Base-by-base conservation (phyloP, 1,284 basidiomycete species). In the Polyporus tsugae region DNA sequence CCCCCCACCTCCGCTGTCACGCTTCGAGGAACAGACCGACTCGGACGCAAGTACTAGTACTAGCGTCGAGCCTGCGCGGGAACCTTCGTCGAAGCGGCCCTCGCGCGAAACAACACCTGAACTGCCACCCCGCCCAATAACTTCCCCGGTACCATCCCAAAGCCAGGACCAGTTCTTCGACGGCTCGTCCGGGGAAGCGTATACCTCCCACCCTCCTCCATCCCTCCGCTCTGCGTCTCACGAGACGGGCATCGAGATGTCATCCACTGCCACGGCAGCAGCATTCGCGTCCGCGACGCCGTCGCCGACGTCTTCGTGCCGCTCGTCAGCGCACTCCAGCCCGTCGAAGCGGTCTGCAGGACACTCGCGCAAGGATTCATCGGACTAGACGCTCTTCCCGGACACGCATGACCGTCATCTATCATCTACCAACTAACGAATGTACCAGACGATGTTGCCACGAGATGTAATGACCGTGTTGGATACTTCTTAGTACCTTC, bases 261-360 rank as follows among this genome's bases (percentile, higher is more conserved):
- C 71, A 35, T 72, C 71, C 5, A 70, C 71, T 1, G 71, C 71
- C 0, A 49, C 71, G 0, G 71, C 71, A 15, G 71, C 71, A n/a
- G 71, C 71, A 22, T 72, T 72, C 35, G 71, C 71, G 38, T 70
- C 69, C n/a, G 69, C 69, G 39, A 70, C 71, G n/a, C 71, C 71
- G 2, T 72, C 71, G 4, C 71, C 71, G 4, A 66, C 64, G 11
- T 63, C 66, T 6, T 67, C 68, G 4, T 60, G 64, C 6, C 58
- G 52, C 22, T 66, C 68, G 13, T 70, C 68, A 17, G 44, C 65
- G 11, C 66, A 65, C 15, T 70, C 71, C 19, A 72, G 71, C 61
- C 71, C 71, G 19, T 70, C 67, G 63, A 72, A 72, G 64, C 67
- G 67, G 22, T 69, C 68, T n/a, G 38, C 22, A 58, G 68, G 60